Evolutionary conservation across 768 basidiomycete genomes (phyloP), one percentile per base, ranked within the genome.

Genomic region (Kwoniella europaea): DNA sequence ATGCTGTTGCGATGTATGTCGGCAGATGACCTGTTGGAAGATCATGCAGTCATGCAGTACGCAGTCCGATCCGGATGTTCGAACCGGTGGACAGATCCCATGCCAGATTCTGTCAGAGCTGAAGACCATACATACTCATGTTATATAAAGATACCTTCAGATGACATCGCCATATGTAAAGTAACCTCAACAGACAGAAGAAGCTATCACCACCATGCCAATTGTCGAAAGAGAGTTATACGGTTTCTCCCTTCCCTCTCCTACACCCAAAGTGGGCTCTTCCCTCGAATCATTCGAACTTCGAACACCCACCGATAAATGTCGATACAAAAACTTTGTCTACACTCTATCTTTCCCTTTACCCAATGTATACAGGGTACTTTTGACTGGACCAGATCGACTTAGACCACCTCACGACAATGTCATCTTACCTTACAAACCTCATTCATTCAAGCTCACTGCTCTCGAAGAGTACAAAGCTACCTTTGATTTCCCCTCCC

Each of bases 391-490:
- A 20, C 75, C 76, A 3, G 75, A 78, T 58, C 68, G 78, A 53
- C 78, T 76, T 24, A 69, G 62, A 42, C 81, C 81, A 1, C 79
- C 79, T 24, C 79, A 82, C 44, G 72, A 77, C 56, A 82, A 82
- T 60, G 53, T 80, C 53, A 60, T 76, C 56, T 67, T 74, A 15
- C 58, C 56, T 16, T 58, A 65, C 5, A 35, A 44, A 3, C 64
- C 69, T 1, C 16, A 66, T 15, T 9, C 24, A 15, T 76, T 79
- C 68, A 73, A 57, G 44, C 35, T 76, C 44, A 57, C 61, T 20
- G 63, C 71, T 24, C 55, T 79, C 18, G 75, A 71, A 27, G 63
- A 57, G 16, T 73, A 64, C 44, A 66, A 20, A 22, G 77, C 77
- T 10, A 69, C 63, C 10, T 69, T 76, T 52, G 58, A 53, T 43